These are phyloP conservation scores for Adansonia grandidieri DNA, from an alignment of 441 rosid genomes.

Conservation along the genomic window DNA sequence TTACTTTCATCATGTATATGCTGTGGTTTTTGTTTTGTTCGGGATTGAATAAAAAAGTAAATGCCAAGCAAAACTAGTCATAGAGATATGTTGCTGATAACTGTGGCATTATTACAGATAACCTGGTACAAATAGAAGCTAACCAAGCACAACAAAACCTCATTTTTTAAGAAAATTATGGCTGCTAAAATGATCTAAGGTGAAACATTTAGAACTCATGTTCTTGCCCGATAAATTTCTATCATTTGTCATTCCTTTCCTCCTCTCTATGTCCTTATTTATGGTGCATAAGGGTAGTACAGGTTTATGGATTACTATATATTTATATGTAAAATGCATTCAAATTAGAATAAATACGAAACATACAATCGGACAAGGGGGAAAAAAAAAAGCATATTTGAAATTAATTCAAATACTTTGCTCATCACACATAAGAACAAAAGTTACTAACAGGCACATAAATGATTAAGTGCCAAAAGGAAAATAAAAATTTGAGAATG, in stretches of 20 bases:
- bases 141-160: conserved; percentile 1
- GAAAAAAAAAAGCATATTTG: neutral
- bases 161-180: conserved; percentile 1
- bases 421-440: neutral
- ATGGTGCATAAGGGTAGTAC: neutral
- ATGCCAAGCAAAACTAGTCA: neutral
- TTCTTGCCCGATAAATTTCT: neutral
- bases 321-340: conserved; percentile 1
- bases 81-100: neutral
- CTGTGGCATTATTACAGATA: neutral
- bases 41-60: neutral
- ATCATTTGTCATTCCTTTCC: neutral
- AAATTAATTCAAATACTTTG: conserved; percentile 1
- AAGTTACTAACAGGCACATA: neutral
- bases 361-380: neutral
- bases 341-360: neutral
- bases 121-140: neutral
- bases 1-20: neutral
- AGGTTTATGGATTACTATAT: neutral
- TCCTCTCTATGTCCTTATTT: neutral
- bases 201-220: neutral
- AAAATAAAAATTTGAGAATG: conserved; percentile 20
- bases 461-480: neutral
- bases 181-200: conserved; percentile 3
- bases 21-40: neutral